Conservation (phyloP, 2,329 filamentous ascomycete genomes). For the Lecanicillium sp. region DNA sequence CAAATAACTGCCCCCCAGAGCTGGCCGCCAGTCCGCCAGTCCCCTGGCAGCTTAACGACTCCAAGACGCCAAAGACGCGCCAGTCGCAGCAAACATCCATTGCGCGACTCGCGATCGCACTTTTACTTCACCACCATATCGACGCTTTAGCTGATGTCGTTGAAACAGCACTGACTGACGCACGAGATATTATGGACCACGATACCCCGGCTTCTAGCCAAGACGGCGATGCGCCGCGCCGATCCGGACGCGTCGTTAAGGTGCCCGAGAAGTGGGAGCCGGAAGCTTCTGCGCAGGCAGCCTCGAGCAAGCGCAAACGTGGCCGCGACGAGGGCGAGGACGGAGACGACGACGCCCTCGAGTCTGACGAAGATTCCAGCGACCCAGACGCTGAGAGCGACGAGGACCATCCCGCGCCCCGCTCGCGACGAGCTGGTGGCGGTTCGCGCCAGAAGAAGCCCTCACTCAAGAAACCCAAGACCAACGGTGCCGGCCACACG, state of each 20-base stretch:
- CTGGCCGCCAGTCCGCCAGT: background rate
- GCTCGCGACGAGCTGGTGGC: constrained; percentile 37
- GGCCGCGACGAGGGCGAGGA: constrained; percentile 42
- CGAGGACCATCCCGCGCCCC: constrained; percentile 33
- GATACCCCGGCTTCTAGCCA: constrained; percentile 48
- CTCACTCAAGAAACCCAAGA: constrained; percentile 58
- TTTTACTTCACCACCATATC: background rate
- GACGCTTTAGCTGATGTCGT: constrained; percentile 18
- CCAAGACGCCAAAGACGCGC: constrained; percentile 21
- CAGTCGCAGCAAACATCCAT: constrained; percentile 22
- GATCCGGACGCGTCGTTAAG: constrained; percentile 62
- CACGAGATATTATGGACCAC: constrained; percentile 43
- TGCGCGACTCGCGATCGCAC: constrained; percentile 21
- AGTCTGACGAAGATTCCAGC: constrained; percentile 38
- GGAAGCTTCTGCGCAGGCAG: constrained; percentile 35
- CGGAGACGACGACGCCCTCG: constrained; percentile 41
- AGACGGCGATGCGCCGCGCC: constrained; percentile 51
- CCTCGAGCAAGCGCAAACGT: constrained; percentile 54
- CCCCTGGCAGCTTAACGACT: constrained; percentile 10
- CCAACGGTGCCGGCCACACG: constrained; percentile 45
- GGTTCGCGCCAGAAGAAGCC: constrained; percentile 47
- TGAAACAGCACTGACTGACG: background rate
- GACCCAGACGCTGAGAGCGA: constrained; percentile 43
- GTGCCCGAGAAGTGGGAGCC: constrained; percentile 55
- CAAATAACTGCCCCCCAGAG: background rate